These are phyloP conservation scores for Zygotorulaspora florentina DNA, from an alignment of 805 yeast species.

Conservation along the genomic window DNA sequence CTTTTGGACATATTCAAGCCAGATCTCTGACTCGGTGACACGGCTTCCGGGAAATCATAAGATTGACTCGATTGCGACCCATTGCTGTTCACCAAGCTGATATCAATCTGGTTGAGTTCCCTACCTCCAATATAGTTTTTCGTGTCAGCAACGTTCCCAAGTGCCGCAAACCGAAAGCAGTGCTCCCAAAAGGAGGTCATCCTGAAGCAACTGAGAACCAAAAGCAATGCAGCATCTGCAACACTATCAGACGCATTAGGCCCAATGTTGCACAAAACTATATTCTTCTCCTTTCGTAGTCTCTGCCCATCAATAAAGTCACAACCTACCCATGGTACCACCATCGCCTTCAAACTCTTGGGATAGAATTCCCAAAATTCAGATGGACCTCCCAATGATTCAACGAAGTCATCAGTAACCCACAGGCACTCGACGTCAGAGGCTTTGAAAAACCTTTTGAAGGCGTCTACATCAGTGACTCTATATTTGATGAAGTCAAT, in stretches of 20 bases:
- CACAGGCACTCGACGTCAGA: constrained; percentile 50
- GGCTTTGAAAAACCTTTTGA: constrained; percentile 39
- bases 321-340: constrained; percentile 59
- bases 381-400: constrained; percentile 41
- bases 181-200: constrained; percentile 47
- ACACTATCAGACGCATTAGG: constrained; percentile 60
- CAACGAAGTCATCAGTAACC: constrained; percentile 51
- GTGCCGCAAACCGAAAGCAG: constrained; percentile 36
- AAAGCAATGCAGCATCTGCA: constrained; percentile 63
- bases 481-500: constrained; percentile 40
- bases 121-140: constrained; percentile 39
- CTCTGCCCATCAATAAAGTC: constrained; percentile 47
- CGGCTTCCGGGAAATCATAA: constrained; percentile 9
- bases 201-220: constrained; percentile 58
- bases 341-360: constrained; percentile 42
- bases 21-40: neutral
- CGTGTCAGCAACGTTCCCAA: constrained; percentile 43
- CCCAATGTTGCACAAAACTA: constrained; percentile 59
- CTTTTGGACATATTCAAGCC: constrained; percentile 39
- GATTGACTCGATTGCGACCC: neutral
- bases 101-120: constrained; percentile 1
- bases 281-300: constrained; percentile 42
- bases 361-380: constrained; percentile 48
- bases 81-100: neutral
- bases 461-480: constrained; percentile 41